Base-by-base conservation (phyloP, 1,284 basidiomycete genomes). In the Puccinia coronata region DNA sequence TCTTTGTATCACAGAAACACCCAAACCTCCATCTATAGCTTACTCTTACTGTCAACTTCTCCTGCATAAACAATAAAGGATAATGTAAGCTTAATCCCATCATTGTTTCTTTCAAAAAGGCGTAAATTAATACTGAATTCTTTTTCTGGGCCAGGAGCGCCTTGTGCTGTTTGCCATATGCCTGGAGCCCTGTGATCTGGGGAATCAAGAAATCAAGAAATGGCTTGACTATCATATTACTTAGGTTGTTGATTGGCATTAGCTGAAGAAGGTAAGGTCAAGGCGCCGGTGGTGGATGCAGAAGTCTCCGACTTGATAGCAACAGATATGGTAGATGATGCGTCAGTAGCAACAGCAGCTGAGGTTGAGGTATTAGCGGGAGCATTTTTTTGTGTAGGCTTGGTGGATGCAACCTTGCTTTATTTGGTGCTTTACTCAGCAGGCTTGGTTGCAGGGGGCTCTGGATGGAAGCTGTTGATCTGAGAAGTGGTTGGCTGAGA, bases 281-380 rank as follows among this genome's bases (percentile, higher is more conserved):
- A 74, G n/a, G 84, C 71, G 9, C 82, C 41, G 11, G 47, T 43
- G 25, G 73, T 34, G 31, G 83, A 41, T n/a, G 41, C 49, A n/a
- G 65, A 61, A 12, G n/a, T 12, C 63, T 75, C n/a, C n/a, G 74
- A 23, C 47, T 16, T 49, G 14, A 83, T 73, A 65, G 83, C 82
- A 12, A 83, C 57, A 16, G 82, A 76, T 43, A n/a, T n/a, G n/a
- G n/a, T n/a, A 53, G 49, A 53, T 53, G 49, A 14, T 53, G n/a
- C 49, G n/a, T n/a, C 12, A 53, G 82, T 61, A 20, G 83, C 85
- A 41, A 89, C 83, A 18, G 71, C 59, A 31, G 81, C 31, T 34
- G 82, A 71, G 23, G 82, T 75, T 39, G 83, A 83, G 11, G 84
- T 69, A 73, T 89, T 87, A 57, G 28, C 23, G 23, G 28, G 28